Conservation (phyloP, 805 yeast species). For the Nakazawaea ambrosiae region DNA sequence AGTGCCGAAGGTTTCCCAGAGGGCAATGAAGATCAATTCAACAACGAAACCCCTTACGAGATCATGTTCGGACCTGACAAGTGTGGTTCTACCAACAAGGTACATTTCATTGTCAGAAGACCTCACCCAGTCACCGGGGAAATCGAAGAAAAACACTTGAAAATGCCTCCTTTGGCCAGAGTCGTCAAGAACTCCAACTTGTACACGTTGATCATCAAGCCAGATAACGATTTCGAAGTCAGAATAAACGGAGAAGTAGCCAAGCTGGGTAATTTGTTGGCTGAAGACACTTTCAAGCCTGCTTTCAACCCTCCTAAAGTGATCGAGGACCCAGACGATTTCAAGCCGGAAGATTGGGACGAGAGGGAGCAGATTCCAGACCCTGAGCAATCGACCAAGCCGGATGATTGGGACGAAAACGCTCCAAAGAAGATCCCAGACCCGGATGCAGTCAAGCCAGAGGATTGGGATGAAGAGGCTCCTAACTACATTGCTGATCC, state of each 20-base stretch:
- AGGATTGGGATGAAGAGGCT: slow-evolving; percentile 68
- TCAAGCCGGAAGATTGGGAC: slow-evolving; percentile 79
- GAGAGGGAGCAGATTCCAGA: slow-evolving; percentile 64
- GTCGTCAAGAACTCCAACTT: slow-evolving; percentile 51
- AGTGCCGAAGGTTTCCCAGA: slow-evolving; percentile 31
- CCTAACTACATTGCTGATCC: slow-evolving; percentile 62
- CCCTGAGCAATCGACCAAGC: slow-evolving; percentile 56
- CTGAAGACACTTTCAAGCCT: slow-evolving; percentile 53
- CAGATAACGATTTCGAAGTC: slow-evolving; percentile 66
- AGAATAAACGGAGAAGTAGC: slow-evolving; percentile 75
- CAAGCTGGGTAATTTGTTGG: slow-evolving; percentile 61
- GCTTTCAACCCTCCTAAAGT: slow-evolving; percentile 59
- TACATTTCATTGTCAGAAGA: slow-evolving; percentile 68
- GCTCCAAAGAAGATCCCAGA: slow-evolving; percentile 62
- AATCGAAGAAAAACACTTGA: slow-evolving; percentile 63
- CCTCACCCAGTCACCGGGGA: slow-evolving; percentile 46
- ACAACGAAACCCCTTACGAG: slow-evolving; percentile 65
- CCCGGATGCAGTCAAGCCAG: slow-evolving; percentile 63
- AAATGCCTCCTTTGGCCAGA: slow-evolving; percentile 60
- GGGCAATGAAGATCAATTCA: slow-evolving; percentile 41
- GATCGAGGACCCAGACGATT: slow-evolving; percentile 48
- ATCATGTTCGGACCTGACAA: slow-evolving; percentile 93
- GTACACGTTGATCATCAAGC: slow-evolving; percentile 69
- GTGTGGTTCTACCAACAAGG: slow-evolving; percentile 76
- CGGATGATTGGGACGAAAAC: slow-evolving; percentile 79